phyloP scores from a whole-genome alignment of 306 rosid species.

The Hippophae tibetana region DNA sequence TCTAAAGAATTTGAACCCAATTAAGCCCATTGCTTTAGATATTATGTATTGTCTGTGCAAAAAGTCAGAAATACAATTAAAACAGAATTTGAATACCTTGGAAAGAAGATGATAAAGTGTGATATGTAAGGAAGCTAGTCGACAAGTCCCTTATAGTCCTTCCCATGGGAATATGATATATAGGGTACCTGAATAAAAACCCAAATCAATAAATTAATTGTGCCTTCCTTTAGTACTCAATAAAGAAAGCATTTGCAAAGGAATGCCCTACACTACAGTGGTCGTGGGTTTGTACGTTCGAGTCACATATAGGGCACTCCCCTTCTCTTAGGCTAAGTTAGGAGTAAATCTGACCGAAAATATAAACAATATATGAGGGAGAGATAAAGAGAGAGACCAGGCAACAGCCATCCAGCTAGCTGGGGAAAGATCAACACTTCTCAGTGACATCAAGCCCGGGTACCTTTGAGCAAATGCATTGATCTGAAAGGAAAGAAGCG shows the following conservation, averaged over 20 bases:
- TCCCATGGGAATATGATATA: constrained; percentile 98
- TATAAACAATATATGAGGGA: no score
- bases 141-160: constrained; percentile 83
- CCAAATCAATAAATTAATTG: not conserved
- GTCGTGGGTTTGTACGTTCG: no score
- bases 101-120: constrained; percentile 91
- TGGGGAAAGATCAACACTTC: constrained; percentile 94
- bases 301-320: no score
- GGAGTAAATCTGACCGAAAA: no score
- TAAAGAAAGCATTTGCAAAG: no score
- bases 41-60: not conserved
- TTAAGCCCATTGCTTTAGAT: not conserved
- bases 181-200: constrained; percentile 73
- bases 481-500: constrained; percentile 45
- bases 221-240: no score
- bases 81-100: constrained; percentile 46
- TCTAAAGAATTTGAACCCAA: constrained; percentile 22
- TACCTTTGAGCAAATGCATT: constrained; percentile 58
- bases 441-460: constrained; percentile 83
- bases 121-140: constrained; percentile 88
- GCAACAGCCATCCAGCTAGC: constrained; percentile 99
- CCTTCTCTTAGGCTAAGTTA: no score
- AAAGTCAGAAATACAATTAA: not conserved
- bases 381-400: constrained; percentile 43
- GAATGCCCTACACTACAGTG: no score